Evolutionary conservation across 495 filamentous ascomycete genomes (phyloP).

Genomic region (Ascodesmis nigricans): DNA sequence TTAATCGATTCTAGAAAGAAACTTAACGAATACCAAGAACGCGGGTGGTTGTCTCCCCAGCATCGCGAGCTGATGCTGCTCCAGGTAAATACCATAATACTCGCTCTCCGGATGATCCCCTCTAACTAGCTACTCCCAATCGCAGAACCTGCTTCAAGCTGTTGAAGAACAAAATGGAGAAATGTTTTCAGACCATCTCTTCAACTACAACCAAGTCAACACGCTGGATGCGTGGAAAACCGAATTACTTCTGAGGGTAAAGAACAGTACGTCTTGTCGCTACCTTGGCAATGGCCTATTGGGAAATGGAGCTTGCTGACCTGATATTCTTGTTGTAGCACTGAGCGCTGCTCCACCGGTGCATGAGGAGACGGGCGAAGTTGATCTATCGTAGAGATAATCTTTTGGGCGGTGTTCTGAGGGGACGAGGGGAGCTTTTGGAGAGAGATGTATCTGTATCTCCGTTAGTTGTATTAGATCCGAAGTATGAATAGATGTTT

Average conservation of each 20-base stretch:
- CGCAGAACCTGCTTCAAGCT: constrained; percentile 42
- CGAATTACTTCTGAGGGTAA: constrained; percentile 57
- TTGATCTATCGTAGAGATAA: not conserved
- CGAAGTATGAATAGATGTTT: too few relatives aligned
- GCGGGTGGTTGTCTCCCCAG: not conserved
- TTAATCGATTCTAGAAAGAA: constrained; percentile 32
- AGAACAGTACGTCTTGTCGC: constrained; percentile 27
- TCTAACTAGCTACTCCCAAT: too few relatives aligned
- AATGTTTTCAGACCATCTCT: constrained; percentile 62
- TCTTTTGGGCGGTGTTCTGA: too few relatives aligned
- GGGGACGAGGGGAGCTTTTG: too few relatives aligned
- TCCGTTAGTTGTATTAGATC: too few relatives aligned
- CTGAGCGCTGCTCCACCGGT: not conserved
- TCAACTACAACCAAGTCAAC: constrained; percentile 68
- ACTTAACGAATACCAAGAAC: constrained; percentile 41
- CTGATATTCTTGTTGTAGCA: not conserved
- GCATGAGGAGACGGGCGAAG: not conserved
- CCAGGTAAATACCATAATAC: too few relatives aligned
- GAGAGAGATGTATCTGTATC: too few relatives aligned
- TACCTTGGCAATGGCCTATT: too few relatives aligned
- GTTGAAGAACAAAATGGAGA: constrained; percentile 56
- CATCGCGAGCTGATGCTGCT: not conserved
- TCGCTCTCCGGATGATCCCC: constrained; percentile 2
- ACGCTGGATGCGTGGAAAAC: constrained; percentile 94
- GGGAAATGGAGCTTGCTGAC: too few relatives aligned